Percentiles rank a stretch among this genome's conserved stretches.
These are phyloP conservation scores for Kwoniella shandongensis DNA, from an alignment of 768 basidiomycete species.

Conservation along the genomic window DNA sequence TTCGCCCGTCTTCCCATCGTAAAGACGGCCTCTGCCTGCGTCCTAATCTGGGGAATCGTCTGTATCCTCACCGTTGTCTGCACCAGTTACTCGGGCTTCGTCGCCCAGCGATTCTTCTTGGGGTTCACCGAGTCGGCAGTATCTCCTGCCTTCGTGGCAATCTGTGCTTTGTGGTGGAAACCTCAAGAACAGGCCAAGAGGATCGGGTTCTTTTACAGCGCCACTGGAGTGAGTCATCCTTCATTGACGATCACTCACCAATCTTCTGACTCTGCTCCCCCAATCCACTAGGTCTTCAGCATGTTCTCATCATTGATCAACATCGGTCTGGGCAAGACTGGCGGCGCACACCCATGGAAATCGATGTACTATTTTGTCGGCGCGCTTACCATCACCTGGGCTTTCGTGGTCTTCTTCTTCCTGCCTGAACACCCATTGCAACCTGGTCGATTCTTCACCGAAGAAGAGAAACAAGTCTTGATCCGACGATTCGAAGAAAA, in stretches of 20 bases:
- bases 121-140: slow-evolving; percentile 50
- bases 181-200: slow-evolving; percentile 52
- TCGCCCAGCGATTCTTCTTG: slow-evolving; percentile 50
- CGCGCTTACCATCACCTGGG: slow-evolving; percentile 50
- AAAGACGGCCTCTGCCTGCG: slow-evolving; percentile 29
- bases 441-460: slow-evolving; percentile 47
- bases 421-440: slow-evolving; percentile 50
- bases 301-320: slow-evolving; percentile 54
- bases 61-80: slow-evolving; percentile 46
- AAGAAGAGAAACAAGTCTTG: slow-evolving; percentile 43
- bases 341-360: slow-evolving; percentile 48
- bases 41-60: slow-evolving; percentile 47
- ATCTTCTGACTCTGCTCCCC: background rate
- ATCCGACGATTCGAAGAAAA: slow-evolving; percentile 37
- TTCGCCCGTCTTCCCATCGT: slow-evolving; percentile 39
- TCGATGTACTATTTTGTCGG: slow-evolving; percentile 53
- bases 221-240: slow-evolving; percentile 42
- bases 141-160: slow-evolving; percentile 53
- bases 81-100: slow-evolving; percentile 38
- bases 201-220: slow-evolving; percentile 53
- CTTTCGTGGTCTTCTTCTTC: slow-evolving; percentile 48
- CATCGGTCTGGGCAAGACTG: slow-evolving; percentile 51
- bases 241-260: background rate
- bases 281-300: slow-evolving; percentile 47
- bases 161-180: slow-evolving; percentile 54